phyloP scores from a whole-genome alignment of 495 filamentous ascomycete species.

The Penicillium macrosclerotiorum region DNA sequence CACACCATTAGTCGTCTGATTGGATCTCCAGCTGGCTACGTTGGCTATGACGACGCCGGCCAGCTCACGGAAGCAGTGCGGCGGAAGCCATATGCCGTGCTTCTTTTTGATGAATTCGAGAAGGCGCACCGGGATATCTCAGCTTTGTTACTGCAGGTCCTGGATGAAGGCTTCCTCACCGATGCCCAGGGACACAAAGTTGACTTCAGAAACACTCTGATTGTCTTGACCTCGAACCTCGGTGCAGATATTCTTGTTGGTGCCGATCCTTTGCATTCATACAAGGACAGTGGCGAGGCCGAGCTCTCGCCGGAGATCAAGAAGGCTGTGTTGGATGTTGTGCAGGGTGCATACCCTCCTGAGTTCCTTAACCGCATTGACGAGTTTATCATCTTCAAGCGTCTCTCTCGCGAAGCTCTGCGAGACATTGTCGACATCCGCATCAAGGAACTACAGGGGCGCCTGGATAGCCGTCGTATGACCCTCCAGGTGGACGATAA shows the following conservation, averaged over 20 bases:
- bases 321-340: slow-evolving; percentile 84
- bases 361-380: slow-evolving; percentile 97
- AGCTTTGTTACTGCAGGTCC: slow-evolving; percentile 86
- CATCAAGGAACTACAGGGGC: slow-evolving; percentile 74
- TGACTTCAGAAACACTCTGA: slow-evolving; percentile 94
- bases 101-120: slow-evolving; percentile 96
- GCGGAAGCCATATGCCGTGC: slow-evolving; percentile 91
- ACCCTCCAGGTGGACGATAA: slow-evolving; percentile 65
- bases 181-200: slow-evolving; percentile 95
- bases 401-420: slow-evolving; percentile 73
- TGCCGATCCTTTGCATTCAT: slow-evolving; percentile 37
- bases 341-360: slow-evolving; percentile 72
- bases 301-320: slow-evolving; percentile 70
- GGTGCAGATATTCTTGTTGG: slow-evolving; percentile 53
- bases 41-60: slow-evolving; percentile 95
- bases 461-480: slow-evolving; percentile 86
- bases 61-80: slow-evolving; percentile 95
- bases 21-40: slow-evolving; percentile 87
- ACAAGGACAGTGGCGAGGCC: slow-evolving; percentile 54
- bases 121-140: slow-evolving; percentile 96
- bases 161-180: slow-evolving; percentile 95
- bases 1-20: slow-evolving; percentile 93
- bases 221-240: slow-evolving; percentile 93
- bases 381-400: slow-evolving; percentile 93
- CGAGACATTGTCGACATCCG: slow-evolving; percentile 93